Evolutionary conservation across 164 flowering plant species (phyloP), one percentile per base, ranked within the genome.

Genomic region (Aristolochia californica): DNA sequence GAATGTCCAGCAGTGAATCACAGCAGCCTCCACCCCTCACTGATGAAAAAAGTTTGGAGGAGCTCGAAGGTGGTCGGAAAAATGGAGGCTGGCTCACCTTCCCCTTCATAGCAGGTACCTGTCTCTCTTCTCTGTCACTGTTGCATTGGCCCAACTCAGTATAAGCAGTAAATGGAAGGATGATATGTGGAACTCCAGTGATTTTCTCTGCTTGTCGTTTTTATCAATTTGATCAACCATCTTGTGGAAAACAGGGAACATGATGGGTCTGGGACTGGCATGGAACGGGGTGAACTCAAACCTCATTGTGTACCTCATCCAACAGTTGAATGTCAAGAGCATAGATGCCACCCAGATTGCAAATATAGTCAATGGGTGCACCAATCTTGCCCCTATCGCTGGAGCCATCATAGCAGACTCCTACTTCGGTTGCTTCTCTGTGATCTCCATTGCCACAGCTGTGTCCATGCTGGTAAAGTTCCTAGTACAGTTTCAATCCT

Each of bases 331-430:
- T 57, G 55, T 76, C 2, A 71, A 66, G 55, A 71, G 74, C 62
- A 75, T 78, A 5, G 18, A 66, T 17, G 81, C 78, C n/a, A 48
- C 83, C 21, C 75, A 76, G 53, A 73, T 78, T 4, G 5, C 9
- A 11, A 80, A 74, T 52, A 40, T 80, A 0, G 60, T 75, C 26
- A 70, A 30, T 45, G 84, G 84, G 13, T 68, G 72, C 75, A 57
- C 52, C n/a, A 54, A 45, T 21, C 55, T 80, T 2, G 56, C 74
- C 50, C 83, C 91, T 10, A 49, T 77, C 15, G 43, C 69, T 22
- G 88, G 75, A 22, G 85, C 85, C 12, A 63, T 82, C 20, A 0
- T 76, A 4, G 81, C 87, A 0, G 85, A 82, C 60, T 77, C 91
- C 23, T 74, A 60, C 58, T 24, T 70, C 0, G 87, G 81, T 27